Base-by-base conservation (phyloP, 2,329 filamentous ascomycete species). In the Penicillium digitatum region DNA sequence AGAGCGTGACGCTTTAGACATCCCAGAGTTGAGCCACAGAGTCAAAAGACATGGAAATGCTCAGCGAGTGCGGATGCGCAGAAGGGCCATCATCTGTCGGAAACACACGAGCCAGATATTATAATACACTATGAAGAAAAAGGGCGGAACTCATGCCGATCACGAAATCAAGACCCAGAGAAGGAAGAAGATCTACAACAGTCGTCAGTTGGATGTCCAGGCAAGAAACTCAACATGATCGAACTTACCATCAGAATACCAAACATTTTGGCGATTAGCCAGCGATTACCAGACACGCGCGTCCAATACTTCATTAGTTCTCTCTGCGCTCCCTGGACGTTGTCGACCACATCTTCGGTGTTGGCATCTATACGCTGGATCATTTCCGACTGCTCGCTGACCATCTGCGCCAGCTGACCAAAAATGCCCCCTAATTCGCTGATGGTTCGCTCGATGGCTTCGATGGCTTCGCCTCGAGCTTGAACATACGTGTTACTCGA, bases 271-370 rank as follows among this genome's bases (percentile, higher is more conserved):
- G 91, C 91, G 65, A 97, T 87, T 61, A 99, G 78, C 94, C 93
- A 97, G 61, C 94, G 82, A 77, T 99, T 99, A 59, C 92, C 90
- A 54, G 90, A 94, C 27, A 97, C 92, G 38, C 92, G 83, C 27
- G 85, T 88, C 93, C 94, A 99, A 76, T 97, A 99, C 74, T 96
- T 96, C 76, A 99, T 84, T 68, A 99, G 73, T 75, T 99, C 93
- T 60, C 92, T 82, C 72, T 99, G 94, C 6, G 94, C 94, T 18
- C 94, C 94, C 69, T 96, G 85, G n/a, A 99, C 93, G 66, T 99
- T 99, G 69, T 97, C 93, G 52, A 99, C 93, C 6, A 99, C 90
- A 66, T 96, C 92, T 69, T 99, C 94, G 1, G 93, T 96, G 73
- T 97, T 96, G 62, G 93, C 93, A 67, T 97, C 93, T 69, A 96